A percentile compares a stretch with the other conserved stretches of the same genome.
These are phyloP conservation scores for Hypoxylon trugodes DNA, from an alignment of 495 filamentous ascomycete species.

Conservation along the genomic window DNA sequence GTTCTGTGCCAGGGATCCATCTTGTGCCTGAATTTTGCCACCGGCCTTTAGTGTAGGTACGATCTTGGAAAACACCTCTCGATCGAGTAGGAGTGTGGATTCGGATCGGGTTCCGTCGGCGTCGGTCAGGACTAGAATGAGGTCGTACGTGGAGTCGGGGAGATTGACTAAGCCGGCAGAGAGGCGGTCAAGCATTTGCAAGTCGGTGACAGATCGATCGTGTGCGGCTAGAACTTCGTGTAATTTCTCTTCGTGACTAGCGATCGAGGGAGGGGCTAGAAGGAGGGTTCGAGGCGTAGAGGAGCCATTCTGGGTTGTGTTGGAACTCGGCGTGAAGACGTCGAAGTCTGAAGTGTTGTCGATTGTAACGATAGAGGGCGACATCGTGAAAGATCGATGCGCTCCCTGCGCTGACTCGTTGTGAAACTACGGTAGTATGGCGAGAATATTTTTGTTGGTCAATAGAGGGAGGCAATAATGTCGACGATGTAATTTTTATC, in stretches of 20 bases:
- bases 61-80: conserved; percentile 73
- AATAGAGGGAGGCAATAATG: neutral
- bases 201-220: conserved; percentile 77
- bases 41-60: conserved; percentile 74
- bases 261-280: conserved; percentile 63
- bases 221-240: conserved; percentile 60
- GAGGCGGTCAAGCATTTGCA: conserved; percentile 98
- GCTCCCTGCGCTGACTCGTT: conserved; percentile 23
- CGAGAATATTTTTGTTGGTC: neutral
- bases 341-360: conserved; percentile 54
- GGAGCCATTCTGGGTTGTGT: conserved; percentile 27
- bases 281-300: conserved; percentile 57
- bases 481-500: conserved; percentile 11
- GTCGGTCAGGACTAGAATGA: conserved; percentile 84
- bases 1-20: conserved; percentile 63
- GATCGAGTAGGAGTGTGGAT: conserved; percentile 64
- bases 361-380: conserved; percentile 48
- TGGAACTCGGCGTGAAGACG: conserved; percentile 35
- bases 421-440: neutral
- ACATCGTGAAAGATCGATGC: conserved; percentile 40
- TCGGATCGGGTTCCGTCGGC: conserved; percentile 69
- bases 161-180: conserved; percentile 82
- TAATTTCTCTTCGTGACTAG: conserved; percentile 58
- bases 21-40: conserved; percentile 73
- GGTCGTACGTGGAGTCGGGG: conserved; percentile 79